phyloP scores from a whole-genome alignment of 2,329 filamentous ascomycete genomes.

The Ascomycota sp. region DNA sequence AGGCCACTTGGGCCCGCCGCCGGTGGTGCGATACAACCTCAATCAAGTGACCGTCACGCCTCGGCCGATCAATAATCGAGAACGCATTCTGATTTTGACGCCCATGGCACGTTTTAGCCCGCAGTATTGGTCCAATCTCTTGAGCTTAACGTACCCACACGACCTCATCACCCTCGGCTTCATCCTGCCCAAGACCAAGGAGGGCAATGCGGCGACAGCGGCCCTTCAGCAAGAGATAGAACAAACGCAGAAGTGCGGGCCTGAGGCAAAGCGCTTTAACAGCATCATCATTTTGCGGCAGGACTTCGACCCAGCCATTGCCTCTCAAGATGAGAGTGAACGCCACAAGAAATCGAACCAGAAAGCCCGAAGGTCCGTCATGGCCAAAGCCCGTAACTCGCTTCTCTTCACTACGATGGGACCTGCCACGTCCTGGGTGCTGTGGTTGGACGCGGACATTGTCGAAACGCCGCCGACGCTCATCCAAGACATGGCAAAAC shows the following conservation, averaged over 20 bases:
- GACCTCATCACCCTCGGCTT: conserved; percentile 89
- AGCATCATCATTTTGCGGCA: conserved; percentile 88
- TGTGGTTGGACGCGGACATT: conserved; percentile 89
- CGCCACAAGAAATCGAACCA: conserved; percentile 85
- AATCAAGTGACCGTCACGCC: conserved; percentile 79
- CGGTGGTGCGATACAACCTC: conserved; percentile 81
- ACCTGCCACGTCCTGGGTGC: conserved; percentile 79
- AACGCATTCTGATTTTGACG: conserved; percentile 79
- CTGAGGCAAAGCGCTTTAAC: conserved; percentile 67
- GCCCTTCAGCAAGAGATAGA: conserved; percentile 69
- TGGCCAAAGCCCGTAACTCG: conserved; percentile 86
- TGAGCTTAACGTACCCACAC: conserved; percentile 72
- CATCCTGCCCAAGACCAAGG: conserved; percentile 83
- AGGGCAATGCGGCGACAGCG: conserved; percentile 71
- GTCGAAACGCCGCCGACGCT: conserved; percentile 67
- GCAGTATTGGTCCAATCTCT: conserved; percentile 85
- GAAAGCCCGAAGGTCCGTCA: conserved; percentile 65
- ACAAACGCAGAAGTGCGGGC: conserved; percentile 59
- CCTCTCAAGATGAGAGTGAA: conserved; percentile 68
- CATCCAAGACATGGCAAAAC: conserved; percentile 76
- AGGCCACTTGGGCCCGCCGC: conserved; percentile 36
- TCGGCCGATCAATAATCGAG: conserved; percentile 56
- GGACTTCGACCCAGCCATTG: conserved; percentile 70
- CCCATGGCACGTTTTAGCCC: conserved; percentile 87
- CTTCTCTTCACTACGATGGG: conserved; percentile 89